phyloP scores from a whole-genome alignment of 805 yeast species.

The Spathaspora hagerdaliae region DNA sequence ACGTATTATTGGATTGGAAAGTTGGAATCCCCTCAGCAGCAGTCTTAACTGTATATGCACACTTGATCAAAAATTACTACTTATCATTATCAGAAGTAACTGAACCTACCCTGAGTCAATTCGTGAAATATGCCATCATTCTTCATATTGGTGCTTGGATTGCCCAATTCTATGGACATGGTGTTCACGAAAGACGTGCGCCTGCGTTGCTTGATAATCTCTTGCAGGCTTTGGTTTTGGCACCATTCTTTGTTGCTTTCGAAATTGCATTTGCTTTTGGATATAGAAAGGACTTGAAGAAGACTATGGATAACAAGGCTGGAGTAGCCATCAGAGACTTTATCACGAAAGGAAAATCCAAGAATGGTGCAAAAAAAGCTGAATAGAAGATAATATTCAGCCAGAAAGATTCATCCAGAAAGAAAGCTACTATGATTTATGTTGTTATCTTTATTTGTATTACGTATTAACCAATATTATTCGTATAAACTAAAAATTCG shows the following conservation, averaged over 20 bases:
- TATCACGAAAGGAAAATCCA: slow-evolving; percentile 13
- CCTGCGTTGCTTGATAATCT: slow-evolving; percentile 87
- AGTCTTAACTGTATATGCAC: slow-evolving; percentile 19
- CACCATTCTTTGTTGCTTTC: slow-evolving; percentile 84
- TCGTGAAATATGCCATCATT: slow-evolving; percentile 24
- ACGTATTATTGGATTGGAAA: slow-evolving; percentile 51
- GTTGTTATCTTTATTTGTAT: background rate
- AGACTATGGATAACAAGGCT: slow-evolving; percentile 45
- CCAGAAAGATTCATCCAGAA: background rate
- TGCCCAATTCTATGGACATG: slow-evolving; percentile 87
- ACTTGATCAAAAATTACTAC: slow-evolving; percentile 18
- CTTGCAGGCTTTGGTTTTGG: slow-evolving; percentile 80
- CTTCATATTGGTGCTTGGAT: slow-evolving; percentile 65
- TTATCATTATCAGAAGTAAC: slow-evolving; percentile 7
- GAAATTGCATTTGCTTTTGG: slow-evolving; percentile 75
- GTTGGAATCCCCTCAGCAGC: slow-evolving; percentile 30
- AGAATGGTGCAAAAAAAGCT: background rate
- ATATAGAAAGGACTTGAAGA: slow-evolving; percentile 46
- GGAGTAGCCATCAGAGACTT: slow-evolving; percentile 35
- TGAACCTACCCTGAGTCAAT: slow-evolving; percentile 4
- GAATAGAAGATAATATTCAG: background rate
- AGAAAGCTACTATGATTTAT: background rate
- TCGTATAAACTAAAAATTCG: background rate
- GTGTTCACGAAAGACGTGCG: slow-evolving; percentile 69
- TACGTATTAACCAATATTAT: background rate